Percentiles rank a stretch among this genome's conserved stretches.
Evolutionary conservation across 768 basidiomycete genomes (phyloP).

Genomic region (Tremella fuciformis): DNA sequence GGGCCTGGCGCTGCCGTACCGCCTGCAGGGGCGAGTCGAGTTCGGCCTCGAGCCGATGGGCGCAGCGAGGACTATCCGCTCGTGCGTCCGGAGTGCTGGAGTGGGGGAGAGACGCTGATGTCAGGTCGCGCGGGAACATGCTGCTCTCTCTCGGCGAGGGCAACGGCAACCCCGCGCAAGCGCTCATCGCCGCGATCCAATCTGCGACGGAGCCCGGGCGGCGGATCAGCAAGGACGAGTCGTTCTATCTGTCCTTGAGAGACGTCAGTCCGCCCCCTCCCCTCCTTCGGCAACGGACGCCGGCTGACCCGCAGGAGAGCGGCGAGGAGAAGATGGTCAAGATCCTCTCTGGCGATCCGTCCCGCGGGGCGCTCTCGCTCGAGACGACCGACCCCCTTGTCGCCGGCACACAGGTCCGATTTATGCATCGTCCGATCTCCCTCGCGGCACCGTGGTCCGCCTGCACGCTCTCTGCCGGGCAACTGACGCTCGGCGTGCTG

Average conservation of each 20-base stretch:
- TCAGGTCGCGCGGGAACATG: constrained; percentile 50
- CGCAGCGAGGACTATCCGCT: constrained; percentile 20
- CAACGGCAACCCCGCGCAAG: constrained; percentile 46
- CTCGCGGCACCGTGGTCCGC: neutral
- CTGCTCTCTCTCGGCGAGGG: constrained; percentile 32
- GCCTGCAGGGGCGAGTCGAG: constrained; percentile 3
- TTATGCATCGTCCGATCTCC: constrained; percentile 17
- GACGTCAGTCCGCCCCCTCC: neutral
- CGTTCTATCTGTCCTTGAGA: constrained; percentile 44
- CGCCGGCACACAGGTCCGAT: constrained; percentile 11
- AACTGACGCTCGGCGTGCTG: neutral
- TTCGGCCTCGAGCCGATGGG: constrained; percentile 39
- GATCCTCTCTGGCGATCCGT: constrained; percentile 51
- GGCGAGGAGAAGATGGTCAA: constrained; percentile 26
- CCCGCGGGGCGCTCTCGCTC: constrained; percentile 45
- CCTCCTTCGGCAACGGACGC: neutral
- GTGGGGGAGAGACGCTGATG: neutral
- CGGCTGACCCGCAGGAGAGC: neutral
- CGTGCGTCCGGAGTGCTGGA: constrained; percentile 26
- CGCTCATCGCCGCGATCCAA: constrained; percentile 46
- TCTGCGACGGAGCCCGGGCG: constrained; percentile 17
- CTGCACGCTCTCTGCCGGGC: constrained; percentile 13
- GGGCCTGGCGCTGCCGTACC: constrained; percentile 37
- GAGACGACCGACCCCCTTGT: constrained; percentile 46
- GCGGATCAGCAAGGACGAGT: constrained; percentile 46